Evolutionary conservation across 2,329 filamentous ascomycete species (phyloP).

Genomic region (Pleurostoma richardsiae): DNA sequence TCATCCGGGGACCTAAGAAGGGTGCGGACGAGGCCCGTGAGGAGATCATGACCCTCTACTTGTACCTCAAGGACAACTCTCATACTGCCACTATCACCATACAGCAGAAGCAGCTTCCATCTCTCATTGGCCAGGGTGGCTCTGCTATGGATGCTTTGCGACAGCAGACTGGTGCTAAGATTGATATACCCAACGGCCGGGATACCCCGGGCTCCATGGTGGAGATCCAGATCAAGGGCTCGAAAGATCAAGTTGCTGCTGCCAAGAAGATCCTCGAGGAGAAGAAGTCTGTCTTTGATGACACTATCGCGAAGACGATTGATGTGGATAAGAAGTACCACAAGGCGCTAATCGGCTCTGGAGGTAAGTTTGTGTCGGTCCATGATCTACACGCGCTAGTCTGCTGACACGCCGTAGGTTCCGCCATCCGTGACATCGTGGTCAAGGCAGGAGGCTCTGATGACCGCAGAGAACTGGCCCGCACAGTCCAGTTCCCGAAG

Average conservation of each 20-base stretch:
- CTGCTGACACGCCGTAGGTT: conserved; percentile 53
- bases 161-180: conserved; percentile 76
- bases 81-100: conserved; percentile 75
- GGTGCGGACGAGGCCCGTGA: conserved; percentile 89
- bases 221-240: conserved; percentile 88
- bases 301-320: conserved; percentile 78
- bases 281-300: conserved; percentile 81
- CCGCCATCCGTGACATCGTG: conserved; percentile 82
- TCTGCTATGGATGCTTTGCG: conserved; percentile 88
- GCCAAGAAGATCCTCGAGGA: conserved; percentile 88
- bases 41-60: conserved; percentile 81
- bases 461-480: conserved; percentile 75
- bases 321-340: conserved; percentile 96
- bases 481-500: conserved; percentile 92
- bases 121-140: conserved; percentile 85
- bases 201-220: conserved; percentile 68
- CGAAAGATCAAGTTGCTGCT: conserved; percentile 82
- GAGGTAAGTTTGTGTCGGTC: conserved; percentile 56
- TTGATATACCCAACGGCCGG: conserved; percentile 81
- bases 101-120: conserved; percentile 88
- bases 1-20: conserved; percentile 85
- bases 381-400: not conserved
- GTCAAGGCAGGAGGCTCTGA: conserved; percentile 83
- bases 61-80: conserved; percentile 87
- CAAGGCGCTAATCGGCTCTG: conserved; percentile 79